Conservation (phyloP, 371 early-diverging fungal genomes). For the Rhizopus stolonifer region DNA sequence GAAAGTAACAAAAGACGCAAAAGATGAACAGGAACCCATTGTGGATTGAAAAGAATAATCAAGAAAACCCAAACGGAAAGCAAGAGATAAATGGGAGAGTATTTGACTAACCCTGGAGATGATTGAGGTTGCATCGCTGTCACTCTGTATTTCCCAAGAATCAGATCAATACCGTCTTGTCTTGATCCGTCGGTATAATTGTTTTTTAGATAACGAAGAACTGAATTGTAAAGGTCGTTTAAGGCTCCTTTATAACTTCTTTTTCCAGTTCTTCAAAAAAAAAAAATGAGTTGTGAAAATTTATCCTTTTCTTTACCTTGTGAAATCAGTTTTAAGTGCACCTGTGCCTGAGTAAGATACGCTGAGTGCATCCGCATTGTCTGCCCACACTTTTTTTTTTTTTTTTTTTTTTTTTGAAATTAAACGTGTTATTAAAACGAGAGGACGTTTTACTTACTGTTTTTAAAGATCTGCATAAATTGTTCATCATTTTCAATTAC, state of each 20-base stretch:
- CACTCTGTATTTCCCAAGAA: slow-evolving; percentile 72
- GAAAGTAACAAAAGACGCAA: slow-evolving; percentile 29
- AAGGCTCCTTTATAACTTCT: slow-evolving; percentile 81
- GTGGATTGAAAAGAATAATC: slow-evolving; percentile 25
- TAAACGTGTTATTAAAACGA: background rate
- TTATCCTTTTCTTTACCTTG: slow-evolving; percentile 52
- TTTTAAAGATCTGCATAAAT: slow-evolving; percentile 37
- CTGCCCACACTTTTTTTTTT: slow-evolving; percentile 88
- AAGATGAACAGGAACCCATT: slow-evolving; percentile 23
- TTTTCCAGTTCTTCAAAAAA: slow-evolving; percentile 78
- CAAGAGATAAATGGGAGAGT: slow-evolving; percentile 26
- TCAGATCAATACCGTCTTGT: slow-evolving; percentile 84
- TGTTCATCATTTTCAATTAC: slow-evolving; percentile 52
- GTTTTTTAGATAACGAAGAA: slow-evolving; percentile 85
- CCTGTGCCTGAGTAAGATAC: slow-evolving; percentile 97
- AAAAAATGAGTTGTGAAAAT: background rate
- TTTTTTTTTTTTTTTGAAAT: too few relatives aligned
- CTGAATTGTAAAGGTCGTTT: slow-evolving; percentile 78
- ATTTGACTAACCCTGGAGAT: slow-evolving; percentile 4
- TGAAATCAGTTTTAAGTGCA: slow-evolving; percentile 96
- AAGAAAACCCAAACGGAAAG: slow-evolving; percentile 23
- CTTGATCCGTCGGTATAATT: slow-evolving; percentile 90
- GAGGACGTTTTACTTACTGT: slow-evolving; percentile 22
- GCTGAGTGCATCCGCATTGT: slow-evolving; percentile 97
- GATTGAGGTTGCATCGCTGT: background rate